Conservation (phyloP, 1,139 yeast species). For the Candida smagusa region DNA sequence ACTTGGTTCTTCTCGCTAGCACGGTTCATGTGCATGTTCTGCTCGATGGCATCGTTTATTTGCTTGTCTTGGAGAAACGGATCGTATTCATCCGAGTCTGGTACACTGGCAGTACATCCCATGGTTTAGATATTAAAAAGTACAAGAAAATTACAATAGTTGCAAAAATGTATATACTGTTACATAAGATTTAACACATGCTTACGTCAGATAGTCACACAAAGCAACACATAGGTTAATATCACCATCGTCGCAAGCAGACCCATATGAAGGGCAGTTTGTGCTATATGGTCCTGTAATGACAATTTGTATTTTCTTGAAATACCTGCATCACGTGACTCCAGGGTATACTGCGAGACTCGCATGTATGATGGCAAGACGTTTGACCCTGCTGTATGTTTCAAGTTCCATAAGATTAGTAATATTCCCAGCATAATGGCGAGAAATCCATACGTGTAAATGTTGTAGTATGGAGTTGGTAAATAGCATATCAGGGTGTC, state of each 20-base stretch:
- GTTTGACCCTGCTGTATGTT: slow-evolving; percentile 2
- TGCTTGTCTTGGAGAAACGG: slow-evolving; percentile 49
- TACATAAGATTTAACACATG: not conserved
- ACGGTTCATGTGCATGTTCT: slow-evolving; percentile 52
- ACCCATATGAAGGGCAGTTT: slow-evolving; percentile 11
- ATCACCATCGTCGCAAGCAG: slow-evolving; percentile 8
- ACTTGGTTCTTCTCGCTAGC: slow-evolving; percentile 49
- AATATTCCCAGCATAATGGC: slow-evolving; percentile 33
- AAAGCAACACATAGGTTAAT: slow-evolving; percentile 10
- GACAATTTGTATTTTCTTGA: no score
- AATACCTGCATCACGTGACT: no score
- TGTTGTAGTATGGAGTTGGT: slow-evolving; percentile 47
- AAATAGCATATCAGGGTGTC: slow-evolving; percentile 46
- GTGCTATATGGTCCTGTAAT: slow-evolving; percentile 13
- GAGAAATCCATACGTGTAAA: slow-evolving; percentile 33
- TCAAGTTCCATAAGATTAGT: slow-evolving; percentile 30
- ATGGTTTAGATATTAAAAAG: slow-evolving; percentile 21
- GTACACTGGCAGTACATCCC: slow-evolving; percentile 69
- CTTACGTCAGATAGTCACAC: slow-evolving; percentile 7
- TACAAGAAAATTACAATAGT: not conserved
- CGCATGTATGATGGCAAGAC: slow-evolving; percentile 6
- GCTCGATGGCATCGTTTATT: slow-evolving; percentile 68
- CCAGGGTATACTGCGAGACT: slow-evolving; percentile 5
- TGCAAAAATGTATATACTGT: not conserved
- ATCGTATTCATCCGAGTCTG: slow-evolving; percentile 42